Evolutionary conservation across 805 yeast genomes (phyloP), one percentile per base, ranked within the genome.

Genomic region (Saccharomycodes ludwigii): DNA sequence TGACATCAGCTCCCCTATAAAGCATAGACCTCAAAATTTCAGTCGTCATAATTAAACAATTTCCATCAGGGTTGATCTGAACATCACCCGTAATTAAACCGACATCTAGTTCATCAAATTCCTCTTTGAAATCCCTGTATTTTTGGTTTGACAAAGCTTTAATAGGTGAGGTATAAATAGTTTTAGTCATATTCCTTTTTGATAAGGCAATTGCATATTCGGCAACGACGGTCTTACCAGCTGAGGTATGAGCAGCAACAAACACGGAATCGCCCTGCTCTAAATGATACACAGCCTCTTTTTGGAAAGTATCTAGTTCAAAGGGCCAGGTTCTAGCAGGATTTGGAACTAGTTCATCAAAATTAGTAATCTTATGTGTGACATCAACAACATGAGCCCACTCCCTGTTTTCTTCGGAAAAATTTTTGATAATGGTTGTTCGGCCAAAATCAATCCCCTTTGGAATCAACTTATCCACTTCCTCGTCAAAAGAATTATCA

Each of bases 41-140:
- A 0, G 99, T 91, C 14, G 99, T 91, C 99, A 91, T 91, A 31
- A 91, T 96, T 42, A 91, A 65, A 64, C 99, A 91, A 27, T 94
- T 88, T 4, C 98, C 99, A 46, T 88, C 96, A 4, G 97, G 97
- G 48, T 91, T 91, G 42, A 91, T 91, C 17, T 96, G 88, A 27
- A 91, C 95, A 67, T 91, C 99, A 56, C 99, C 99, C 9, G 99
- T 91, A 94, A 91, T 91, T 38, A 91, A 68, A 31, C 99, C 99
- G 19, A 91, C 97, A 54, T 91, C 97, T 10, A 34, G 32, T 21
- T 34, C 37, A 15, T 91, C 88, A 63, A 91, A 83, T 48, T 86
- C 94, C 2, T 94, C 94, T 35, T 77, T 64, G 43, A 91, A 64
- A 54, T 86, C 97, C 60, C 97, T 71, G 50, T 82, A 86, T 50